Evolutionary conservation across 352 stramenopile species (phyloP).

Genomic region (Phytophthora citricola): DNA sequence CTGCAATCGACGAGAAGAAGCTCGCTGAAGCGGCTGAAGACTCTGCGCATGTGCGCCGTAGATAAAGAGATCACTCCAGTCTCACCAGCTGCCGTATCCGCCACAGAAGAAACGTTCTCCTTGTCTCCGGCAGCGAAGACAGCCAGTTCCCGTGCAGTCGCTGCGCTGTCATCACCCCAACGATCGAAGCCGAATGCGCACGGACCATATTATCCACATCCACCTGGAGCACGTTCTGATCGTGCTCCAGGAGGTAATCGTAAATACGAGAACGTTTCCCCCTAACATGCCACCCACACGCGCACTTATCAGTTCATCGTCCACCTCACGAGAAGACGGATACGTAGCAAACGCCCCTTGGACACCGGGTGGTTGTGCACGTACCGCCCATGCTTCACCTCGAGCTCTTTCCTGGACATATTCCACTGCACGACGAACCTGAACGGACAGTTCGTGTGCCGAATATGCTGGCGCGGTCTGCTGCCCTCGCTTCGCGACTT

Average conservation of each 20-base stretch:
- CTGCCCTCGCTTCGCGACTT: neutral
- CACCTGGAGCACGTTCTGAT: constrained; percentile 27
- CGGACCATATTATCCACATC: constrained; percentile 26
- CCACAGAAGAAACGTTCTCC: neutral
- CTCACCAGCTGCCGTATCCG: constrained; percentile 4
- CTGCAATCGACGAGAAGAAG: constrained; percentile 17
- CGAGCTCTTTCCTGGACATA: neutral
- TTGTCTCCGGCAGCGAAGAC: neutral
- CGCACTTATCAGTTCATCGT: neutral
- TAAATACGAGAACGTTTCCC: constrained; percentile 13
- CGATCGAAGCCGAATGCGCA: neutral
- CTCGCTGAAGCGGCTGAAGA: constrained; percentile 15
- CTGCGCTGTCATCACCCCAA: constrained; percentile 7
- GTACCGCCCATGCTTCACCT: constrained; percentile 12
- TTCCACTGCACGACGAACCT: constrained; percentile 9
- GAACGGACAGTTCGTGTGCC: constrained; percentile 7
- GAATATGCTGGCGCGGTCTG: constrained; percentile 8
- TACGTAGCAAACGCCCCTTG: neutral
- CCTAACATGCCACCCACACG: constrained; percentile 15
- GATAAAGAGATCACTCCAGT: constrained; percentile 10
- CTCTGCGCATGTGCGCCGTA: constrained; percentile 6
- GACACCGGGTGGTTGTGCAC: constrained; percentile 13
- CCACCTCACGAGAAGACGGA: neutral
- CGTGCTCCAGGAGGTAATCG: constrained; percentile 17
- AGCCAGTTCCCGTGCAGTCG: neutral